Conservation (phyloP, 2,329 filamentous ascomycete genomes). For the Xylaria sp. region DNA sequence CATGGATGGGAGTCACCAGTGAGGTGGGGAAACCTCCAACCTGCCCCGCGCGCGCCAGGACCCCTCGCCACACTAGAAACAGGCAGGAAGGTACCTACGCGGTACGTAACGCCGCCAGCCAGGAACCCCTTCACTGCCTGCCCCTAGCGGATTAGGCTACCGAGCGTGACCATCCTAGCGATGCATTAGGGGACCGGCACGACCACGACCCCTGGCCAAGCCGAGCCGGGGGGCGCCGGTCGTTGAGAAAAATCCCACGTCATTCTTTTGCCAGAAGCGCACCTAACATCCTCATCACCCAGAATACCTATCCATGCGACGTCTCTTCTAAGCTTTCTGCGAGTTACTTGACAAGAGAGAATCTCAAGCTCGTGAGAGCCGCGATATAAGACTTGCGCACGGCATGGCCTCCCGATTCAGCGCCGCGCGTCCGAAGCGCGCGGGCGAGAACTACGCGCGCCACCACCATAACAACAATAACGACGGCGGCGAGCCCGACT, state of each 20-base stretch:
- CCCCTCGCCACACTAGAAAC: not conserved
- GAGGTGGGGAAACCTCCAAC: not conserved
- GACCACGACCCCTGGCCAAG: not conserved
- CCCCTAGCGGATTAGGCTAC: conserved; percentile 9
- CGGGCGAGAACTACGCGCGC: conserved; percentile 73
- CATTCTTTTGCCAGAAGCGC: conserved; percentile 15
- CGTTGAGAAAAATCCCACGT: conserved; percentile 23
- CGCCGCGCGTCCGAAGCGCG: conserved; percentile 74
- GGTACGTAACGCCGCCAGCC: not conserved
- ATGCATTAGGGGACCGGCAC: not conserved
- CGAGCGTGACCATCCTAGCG: not conserved
- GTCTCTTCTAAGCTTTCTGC: no score
- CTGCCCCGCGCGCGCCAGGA: not conserved
- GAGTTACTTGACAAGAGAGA: no score
- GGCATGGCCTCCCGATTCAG: conserved; percentile 54
- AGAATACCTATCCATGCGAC: no score
- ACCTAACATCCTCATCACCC: not conserved
- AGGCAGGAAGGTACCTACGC: conserved; percentile 1
- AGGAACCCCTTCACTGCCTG: not conserved
- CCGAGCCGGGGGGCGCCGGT: no score
- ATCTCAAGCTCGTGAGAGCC: no score
- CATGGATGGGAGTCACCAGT: not conserved
- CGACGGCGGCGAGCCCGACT: conserved; percentile 43
- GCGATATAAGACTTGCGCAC: no score
- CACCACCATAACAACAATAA: conserved; percentile 45